A percentile compares a stretch with the other conserved stretches of the same genome.
phyloP scores from a whole-genome alignment of 192 early-diverging fungal genomes.

The Coemansia pectinata region DNA sequence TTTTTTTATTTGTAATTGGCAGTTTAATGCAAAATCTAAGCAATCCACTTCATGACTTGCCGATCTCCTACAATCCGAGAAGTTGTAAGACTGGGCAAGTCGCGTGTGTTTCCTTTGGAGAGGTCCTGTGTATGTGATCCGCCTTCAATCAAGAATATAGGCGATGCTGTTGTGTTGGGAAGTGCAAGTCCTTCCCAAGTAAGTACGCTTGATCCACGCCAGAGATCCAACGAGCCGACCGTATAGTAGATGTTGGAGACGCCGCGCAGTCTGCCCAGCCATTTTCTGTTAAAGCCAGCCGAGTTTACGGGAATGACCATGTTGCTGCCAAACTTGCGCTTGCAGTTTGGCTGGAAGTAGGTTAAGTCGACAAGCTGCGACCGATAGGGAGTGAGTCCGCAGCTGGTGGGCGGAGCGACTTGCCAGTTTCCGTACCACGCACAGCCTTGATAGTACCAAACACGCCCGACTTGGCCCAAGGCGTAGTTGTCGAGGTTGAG shows the following conservation, averaged over 20 bases:
- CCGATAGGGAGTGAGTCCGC: constrained; percentile 32
- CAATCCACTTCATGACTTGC: constrained; percentile 29
- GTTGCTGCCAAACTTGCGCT: constrained; percentile 37
- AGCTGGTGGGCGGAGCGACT: constrained; percentile 23
- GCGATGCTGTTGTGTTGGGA: constrained; percentile 21
- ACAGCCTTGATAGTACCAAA: constrained; percentile 64
- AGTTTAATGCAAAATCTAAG: neutral
- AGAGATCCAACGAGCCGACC: constrained; percentile 22
- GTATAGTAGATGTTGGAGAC: constrained; percentile 39
- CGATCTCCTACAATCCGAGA: constrained; percentile 19
- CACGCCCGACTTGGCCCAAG: constrained; percentile 28
- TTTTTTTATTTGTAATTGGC: neutral
- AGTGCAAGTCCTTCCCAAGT: constrained; percentile 19
- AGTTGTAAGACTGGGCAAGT: constrained; percentile 17
- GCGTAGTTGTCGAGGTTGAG: constrained; percentile 35
- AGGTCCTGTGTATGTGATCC: constrained; percentile 31
- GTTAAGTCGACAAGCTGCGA: constrained; percentile 31
- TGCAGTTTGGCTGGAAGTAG: constrained; percentile 41
- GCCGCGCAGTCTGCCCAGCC: constrained; percentile 20
- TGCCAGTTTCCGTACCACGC: constrained; percentile 67
- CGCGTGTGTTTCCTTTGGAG: neutral
- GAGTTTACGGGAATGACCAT: constrained; percentile 23
- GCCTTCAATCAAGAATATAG: constrained; percentile 27
- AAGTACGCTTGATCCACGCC: constrained; percentile 23
- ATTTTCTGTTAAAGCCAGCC: constrained; percentile 26